Evolutionary conservation across 495 filamentous ascomycete genomes (phyloP), one percentile per base, ranked within the genome.

Genomic region (Aspergillus campestris): DNA sequence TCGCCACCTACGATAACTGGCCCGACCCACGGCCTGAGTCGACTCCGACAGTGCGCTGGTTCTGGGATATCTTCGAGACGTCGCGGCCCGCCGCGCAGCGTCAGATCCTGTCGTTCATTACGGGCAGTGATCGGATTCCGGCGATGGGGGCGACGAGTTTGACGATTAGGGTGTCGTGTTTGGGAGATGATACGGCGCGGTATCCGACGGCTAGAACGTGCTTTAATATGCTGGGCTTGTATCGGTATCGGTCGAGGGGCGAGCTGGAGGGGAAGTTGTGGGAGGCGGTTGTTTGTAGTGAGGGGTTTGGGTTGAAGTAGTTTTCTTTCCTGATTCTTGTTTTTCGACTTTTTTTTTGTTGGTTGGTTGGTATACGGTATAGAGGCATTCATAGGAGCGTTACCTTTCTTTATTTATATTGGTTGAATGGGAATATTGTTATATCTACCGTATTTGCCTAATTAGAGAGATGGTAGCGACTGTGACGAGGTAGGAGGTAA

Each of bases 271-370:
- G 52, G 44, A 79, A 80, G 73, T 70, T 96, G 18, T 95, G 89
- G 87, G 75, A 78, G 55, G 90, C 90, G 9, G 89, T 96, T 34
- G 67, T 77, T 50, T 90, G 91, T 62, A 94, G 91, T 54, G 89
- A 95, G 60, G 90, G 90, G 36, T 96, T 96, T 75, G 91, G 91
- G 33, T 69, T 96, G 66, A 95, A 91, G 65, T 95, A 51, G 29
- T 11, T 13, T 41, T 8, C 28, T 9, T n/a, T 41, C 3, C 11
- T 29, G 9, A 2, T 34, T 34, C 33, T 34, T 34, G 2, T 34
- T 5, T 34, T 34, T 34, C 12, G 2, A 24, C 5, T 34, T 5
- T 34, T 13, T 5, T 34, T 34, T 34, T 34, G 1, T 10, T 34
- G 2, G 5, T 34, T 24, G 18, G 18, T 1, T 24, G 18, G 18